Percentiles rank a stretch among this genome's conserved stretches.
Evolutionary conservation across 306 rosid genomes (phyloP).

Genomic region (Prunus kanzakura): DNA sequence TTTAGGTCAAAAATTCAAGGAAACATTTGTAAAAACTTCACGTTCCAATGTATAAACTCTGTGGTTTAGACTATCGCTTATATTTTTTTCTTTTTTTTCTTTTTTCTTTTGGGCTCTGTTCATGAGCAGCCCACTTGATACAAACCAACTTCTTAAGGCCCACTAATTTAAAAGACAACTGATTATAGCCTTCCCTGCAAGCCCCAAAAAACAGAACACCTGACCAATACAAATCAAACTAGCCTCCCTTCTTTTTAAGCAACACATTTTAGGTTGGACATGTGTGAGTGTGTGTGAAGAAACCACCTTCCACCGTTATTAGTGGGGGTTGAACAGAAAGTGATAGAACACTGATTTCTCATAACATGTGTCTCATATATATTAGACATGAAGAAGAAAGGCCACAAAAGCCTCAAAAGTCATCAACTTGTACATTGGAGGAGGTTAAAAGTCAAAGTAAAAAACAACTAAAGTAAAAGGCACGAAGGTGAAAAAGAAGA

Average conservation of each 20-base stretch:
- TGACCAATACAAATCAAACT: no score
- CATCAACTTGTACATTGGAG: not conserved
- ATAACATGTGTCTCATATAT: not conserved
- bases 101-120: no score
- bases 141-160: not conserved
- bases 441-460: not conserved
- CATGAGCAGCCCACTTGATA: not conserved
- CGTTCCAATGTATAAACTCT: no score
- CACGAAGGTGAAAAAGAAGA: not conserved
- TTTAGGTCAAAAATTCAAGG: no score
- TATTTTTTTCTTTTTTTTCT: rapidly evolving
- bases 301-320: no score
- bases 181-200: not conserved
- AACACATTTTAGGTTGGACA: not conserved
- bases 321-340: not conserved
- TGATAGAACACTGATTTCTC: not conserved
- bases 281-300: no score
- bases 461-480: not conserved
- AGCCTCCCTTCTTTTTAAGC: not conserved
- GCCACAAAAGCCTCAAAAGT: not conserved
- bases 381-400: not conserved
- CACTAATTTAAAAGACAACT: not conserved
- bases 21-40: no score
- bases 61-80: no score
- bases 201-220: not conserved